Evolutionary conservation across 2,329 filamentous ascomycete species (phyloP).

Genomic region (Aspergillus uvarum): DNA sequence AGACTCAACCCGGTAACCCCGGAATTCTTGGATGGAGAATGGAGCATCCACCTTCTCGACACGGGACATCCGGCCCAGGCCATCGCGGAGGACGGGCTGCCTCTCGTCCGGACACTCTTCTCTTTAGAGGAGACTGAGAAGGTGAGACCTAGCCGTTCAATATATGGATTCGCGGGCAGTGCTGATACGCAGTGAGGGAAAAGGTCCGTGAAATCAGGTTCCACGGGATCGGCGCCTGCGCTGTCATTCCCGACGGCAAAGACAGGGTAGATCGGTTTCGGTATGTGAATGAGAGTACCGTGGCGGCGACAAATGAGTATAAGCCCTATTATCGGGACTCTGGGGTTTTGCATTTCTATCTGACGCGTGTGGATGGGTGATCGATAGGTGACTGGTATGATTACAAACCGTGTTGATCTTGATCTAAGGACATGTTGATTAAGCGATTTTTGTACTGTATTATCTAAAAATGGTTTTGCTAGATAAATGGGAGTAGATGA

Average conservation of each 20-base stretch:
- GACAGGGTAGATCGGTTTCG: background rate
- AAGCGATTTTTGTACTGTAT: too few relatives aligned
- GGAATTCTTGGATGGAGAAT: background rate
- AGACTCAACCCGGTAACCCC: background rate
- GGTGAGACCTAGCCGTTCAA: background rate
- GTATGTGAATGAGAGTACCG: background rate
- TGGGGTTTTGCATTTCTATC: background rate
- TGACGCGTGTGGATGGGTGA: background rate
- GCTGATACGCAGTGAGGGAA: too few relatives aligned
- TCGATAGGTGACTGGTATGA: too few relatives aligned
- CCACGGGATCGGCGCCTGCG: background rate
- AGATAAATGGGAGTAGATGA: too few relatives aligned
- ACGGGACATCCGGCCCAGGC: conserved; percentile 2
- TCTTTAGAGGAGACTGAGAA: background rate
- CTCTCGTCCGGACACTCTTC: background rate
- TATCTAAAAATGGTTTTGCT: too few relatives aligned
- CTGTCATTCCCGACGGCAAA: background rate
- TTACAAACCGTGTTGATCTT: too few relatives aligned
- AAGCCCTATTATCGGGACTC: background rate
- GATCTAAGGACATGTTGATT: too few relatives aligned
- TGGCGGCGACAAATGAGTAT: conserved; percentile 1
- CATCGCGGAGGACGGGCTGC: background rate
- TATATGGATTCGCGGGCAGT: background rate
- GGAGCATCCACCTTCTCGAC: background rate
- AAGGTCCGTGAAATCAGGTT: background rate